Evolutionary conservation across 192 early-diverging fungal genomes (phyloP).

Genomic region (Coemansia sp.): DNA sequence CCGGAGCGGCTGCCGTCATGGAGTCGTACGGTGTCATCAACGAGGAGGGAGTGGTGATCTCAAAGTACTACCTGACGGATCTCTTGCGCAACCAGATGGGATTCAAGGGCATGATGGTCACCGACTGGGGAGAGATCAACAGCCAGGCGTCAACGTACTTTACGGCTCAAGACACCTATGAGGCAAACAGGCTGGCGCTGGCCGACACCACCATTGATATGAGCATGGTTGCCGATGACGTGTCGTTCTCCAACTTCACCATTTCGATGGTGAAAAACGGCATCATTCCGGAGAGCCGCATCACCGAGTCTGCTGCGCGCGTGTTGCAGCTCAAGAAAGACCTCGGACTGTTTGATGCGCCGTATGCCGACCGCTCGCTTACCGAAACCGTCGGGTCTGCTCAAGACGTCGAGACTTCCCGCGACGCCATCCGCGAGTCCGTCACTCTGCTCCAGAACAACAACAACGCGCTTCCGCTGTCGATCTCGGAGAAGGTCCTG

Average conservation of each 20-base stretch:
- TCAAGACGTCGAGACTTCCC: constrained; percentile 52
- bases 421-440: constrained; percentile 56
- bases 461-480: constrained; percentile 47
- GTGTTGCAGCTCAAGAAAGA: constrained; percentile 66
- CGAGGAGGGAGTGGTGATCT: constrained; percentile 57
- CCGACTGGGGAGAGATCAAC: constrained; percentile 63
- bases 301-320: constrained; percentile 56
- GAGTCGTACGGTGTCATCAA: constrained; percentile 63
- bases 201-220: constrained; percentile 41
- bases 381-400: constrained; percentile 39
- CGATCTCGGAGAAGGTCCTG: constrained; percentile 42
- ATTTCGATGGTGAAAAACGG: constrained; percentile 42
- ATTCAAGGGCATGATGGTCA: constrained; percentile 61
- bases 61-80: constrained; percentile 59
- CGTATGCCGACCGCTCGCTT: constrained; percentile 36
- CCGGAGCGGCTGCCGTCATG: constrained; percentile 60
- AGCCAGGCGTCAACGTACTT: constrained; percentile 36
- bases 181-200: constrained; percentile 60
- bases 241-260: constrained; percentile 49
- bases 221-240: constrained; percentile 31
- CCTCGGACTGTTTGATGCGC: constrained; percentile 57
- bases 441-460: constrained; percentile 60
- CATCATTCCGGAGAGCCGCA: constrained; percentile 28
- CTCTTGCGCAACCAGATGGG: constrained; percentile 57
- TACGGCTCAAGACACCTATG: constrained; percentile 52